A percentile compares a stretch with the other conserved stretches of the same genome.
These are phyloP conservation scores for Ottelia alismoides DNA, from an alignment of 106 monocot genomes.

Conservation along the genomic window DNA sequence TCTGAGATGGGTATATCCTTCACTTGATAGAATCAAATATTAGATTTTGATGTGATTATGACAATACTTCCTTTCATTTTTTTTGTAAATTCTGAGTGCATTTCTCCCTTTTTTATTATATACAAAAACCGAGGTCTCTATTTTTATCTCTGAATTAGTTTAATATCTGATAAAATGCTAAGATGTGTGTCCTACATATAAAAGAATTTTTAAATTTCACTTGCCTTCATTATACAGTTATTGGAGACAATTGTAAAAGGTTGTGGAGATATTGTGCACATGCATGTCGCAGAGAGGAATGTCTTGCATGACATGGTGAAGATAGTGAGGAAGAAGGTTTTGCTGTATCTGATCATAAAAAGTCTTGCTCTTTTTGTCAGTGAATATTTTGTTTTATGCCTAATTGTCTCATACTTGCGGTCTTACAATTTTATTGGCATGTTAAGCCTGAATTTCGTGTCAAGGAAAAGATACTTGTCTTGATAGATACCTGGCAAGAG, in stretches of 20 bases:
- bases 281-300: conserved; percentile 25
- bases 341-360: neutral
- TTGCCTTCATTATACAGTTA: conserved; percentile 13
- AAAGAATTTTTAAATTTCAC: too few species aligned
- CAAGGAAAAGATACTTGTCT: conserved; percentile 42
- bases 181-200: too few species aligned
- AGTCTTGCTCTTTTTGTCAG: too few species aligned
- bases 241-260: conserved; percentile 19
- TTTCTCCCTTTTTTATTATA: too few species aligned
- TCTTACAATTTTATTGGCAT: neutral
- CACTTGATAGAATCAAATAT: too few species aligned
- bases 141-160: neutral
- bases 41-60: too few species aligned
- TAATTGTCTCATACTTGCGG: neutral
- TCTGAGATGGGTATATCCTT: too few species aligned
- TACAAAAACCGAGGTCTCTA: too few species aligned
- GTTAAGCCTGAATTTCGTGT: conserved; percentile 45
- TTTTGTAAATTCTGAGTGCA: too few species aligned
- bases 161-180: too few species aligned
- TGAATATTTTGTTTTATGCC: too few species aligned
- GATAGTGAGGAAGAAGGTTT: conserved; percentile 27
- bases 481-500: conserved; percentile 44
- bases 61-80: too few species aligned
- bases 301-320: conserved; percentile 22
- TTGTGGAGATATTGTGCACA: conserved; percentile 22